These are phyloP conservation scores for Phytophthora litchii DNA, from an alignment of 352 stramenopile species.

Conservation along the genomic window DNA sequence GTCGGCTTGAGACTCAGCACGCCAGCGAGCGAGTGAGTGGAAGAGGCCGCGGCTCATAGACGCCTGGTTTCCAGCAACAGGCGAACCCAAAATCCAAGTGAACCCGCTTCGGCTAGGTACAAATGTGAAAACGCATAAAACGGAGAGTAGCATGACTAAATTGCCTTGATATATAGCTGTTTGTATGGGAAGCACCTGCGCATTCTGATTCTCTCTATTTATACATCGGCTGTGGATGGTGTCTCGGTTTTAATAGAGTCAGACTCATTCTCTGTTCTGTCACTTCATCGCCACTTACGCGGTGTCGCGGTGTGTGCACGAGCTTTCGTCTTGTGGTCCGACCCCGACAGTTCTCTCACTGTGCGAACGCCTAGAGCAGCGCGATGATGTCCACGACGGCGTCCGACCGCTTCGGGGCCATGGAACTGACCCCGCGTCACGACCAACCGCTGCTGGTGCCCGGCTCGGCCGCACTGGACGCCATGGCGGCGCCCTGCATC, in stretches of 20 bases:
- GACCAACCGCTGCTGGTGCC: constrained; percentile 66
- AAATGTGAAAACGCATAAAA: constrained; percentile 4
- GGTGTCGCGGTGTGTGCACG: constrained; percentile 9
- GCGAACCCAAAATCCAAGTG: constrained; percentile 22
- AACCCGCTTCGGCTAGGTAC: constrained; percentile 19
- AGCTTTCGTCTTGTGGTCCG: constrained; percentile 20
- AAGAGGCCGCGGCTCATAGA: constrained; percentile 10
- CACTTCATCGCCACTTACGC: constrained; percentile 20
- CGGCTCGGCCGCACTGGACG: constrained; percentile 61
- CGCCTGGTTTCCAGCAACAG: constrained; percentile 21
- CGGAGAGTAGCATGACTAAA: not conserved
- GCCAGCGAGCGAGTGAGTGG: constrained; percentile 8
- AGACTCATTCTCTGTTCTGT: constrained; percentile 10
- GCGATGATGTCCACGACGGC: constrained; percentile 34
- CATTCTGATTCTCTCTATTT: constrained; percentile 12
- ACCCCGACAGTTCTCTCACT: constrained; percentile 10
- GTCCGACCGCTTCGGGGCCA: constrained; percentile 40
- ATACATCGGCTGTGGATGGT: not conserved
- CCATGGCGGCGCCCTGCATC: constrained; percentile 62
- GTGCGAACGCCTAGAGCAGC: constrained; percentile 8
- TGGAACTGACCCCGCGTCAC: constrained; percentile 62
- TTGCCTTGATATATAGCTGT: not conserved
- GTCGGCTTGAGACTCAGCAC: constrained; percentile 7
- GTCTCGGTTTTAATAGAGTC: constrained; percentile 14
- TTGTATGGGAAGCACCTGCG: not conserved